Conservation (phyloP, 768 basidiomycete genomes). For the Rhizopogon rudus region DNA sequence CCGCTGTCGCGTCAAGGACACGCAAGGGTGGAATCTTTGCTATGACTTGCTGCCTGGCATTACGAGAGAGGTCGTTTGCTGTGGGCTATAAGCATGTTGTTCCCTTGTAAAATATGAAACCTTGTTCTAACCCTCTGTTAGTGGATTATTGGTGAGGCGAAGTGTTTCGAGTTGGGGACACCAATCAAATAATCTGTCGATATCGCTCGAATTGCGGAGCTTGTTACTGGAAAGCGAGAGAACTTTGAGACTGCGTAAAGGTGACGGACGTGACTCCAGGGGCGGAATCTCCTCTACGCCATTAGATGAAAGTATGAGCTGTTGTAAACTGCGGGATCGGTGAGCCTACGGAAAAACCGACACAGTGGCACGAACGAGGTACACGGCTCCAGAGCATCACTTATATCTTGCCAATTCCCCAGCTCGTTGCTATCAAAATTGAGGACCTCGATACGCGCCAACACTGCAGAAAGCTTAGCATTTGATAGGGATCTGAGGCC, state of each 20-base stretch:
- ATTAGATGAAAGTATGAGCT: slow-evolving; percentile 66
- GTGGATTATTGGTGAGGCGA: slow-evolving; percentile 57
- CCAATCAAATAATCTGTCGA: slow-evolving; percentile 67
- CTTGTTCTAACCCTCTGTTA: slow-evolving; percentile 46
- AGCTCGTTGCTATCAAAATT: slow-evolving; percentile 72
- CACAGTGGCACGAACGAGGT: slow-evolving; percentile 32
- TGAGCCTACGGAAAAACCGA: not conserved
- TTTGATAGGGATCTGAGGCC: slow-evolving; percentile 33
- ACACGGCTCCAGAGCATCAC: slow-evolving; percentile 38
- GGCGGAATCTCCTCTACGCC: slow-evolving; percentile 44
- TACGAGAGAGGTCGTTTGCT: slow-evolving; percentile 34
- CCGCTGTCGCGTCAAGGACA: slow-evolving; percentile 58
- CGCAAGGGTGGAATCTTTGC: slow-evolving; percentile 63
- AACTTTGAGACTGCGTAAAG: slow-evolving; percentile 40
- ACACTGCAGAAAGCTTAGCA: slow-evolving; percentile 5
- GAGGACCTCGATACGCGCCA: slow-evolving; percentile 39
- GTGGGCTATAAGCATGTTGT: slow-evolving; percentile 2
- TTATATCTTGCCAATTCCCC: slow-evolving; percentile 49
- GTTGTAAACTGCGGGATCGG: slow-evolving; percentile 42
- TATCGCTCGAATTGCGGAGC: slow-evolving; percentile 51
- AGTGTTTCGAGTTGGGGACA: slow-evolving; percentile 62
- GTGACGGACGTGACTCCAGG: slow-evolving; percentile 9
- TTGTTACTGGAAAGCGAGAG: slow-evolving; percentile 62
- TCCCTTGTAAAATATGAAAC: not conserved
- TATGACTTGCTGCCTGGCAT: slow-evolving; percentile 56